Conservation (phyloP, 73 alveolate genomes). For the Uronychia binucleata region DNA sequence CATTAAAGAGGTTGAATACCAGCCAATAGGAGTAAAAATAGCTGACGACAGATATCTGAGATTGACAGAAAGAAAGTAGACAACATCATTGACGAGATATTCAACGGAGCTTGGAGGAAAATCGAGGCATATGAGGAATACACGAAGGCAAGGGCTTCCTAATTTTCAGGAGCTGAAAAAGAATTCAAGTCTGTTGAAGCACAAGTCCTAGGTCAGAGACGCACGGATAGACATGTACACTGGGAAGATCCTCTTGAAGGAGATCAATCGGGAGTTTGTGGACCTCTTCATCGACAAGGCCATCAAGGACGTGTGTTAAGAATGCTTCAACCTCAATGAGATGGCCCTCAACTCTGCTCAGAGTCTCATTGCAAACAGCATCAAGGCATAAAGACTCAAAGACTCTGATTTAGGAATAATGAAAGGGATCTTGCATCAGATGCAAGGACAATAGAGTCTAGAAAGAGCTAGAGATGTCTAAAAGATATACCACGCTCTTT, state of each 20-base stretch:
- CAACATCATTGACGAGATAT: slow-evolving; percentile 27
- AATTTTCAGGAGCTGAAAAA: slow-evolving; percentile 47
- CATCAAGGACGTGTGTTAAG: slow-evolving; percentile 50
- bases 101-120: slow-evolving; percentile 44
- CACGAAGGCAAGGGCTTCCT: no score
- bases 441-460: slow-evolving; percentile 27
- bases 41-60: not conserved
- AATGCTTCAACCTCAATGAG: slow-evolving; percentile 54
- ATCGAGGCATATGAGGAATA: slow-evolving; percentile 35
- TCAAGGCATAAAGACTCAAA: slow-evolving; percentile 48
- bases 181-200: slow-evolving; percentile 36
- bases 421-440: slow-evolving; percentile 17
- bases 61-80: not conserved
- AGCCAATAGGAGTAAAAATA: not conserved
- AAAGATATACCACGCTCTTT: slow-evolving; percentile 44
- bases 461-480: slow-evolving; percentile 63
- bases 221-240: slow-evolving; percentile 61
- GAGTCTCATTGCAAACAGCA: slow-evolving; percentile 50
- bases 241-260: slow-evolving; percentile 49
- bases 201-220: slow-evolving; percentile 44
- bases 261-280: slow-evolving; percentile 37
- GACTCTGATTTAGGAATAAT: slow-evolving; percentile 30
- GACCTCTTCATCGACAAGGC: slow-evolving; percentile 36
- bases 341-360: slow-evolving; percentile 60
- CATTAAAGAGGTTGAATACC: slow-evolving; percentile 1